Percentiles rank a stretch among this genome's conserved stretches.
phyloP scores from a whole-genome alignment of 495 filamentous ascomycete genomes.

The Pyrenopolyporus hunteri region DNA sequence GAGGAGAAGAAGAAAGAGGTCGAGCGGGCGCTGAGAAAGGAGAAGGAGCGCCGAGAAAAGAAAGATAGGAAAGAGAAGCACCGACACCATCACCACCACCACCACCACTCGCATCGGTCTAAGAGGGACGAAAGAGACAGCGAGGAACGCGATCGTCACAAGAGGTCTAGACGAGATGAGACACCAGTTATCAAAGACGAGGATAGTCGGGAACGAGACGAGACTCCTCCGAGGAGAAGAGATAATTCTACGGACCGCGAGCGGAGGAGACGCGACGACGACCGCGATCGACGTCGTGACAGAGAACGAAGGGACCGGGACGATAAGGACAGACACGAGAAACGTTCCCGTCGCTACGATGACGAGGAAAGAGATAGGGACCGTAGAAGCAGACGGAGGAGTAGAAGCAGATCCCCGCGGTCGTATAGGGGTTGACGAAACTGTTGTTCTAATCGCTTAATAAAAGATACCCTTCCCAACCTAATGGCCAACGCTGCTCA shows the following conservation, averaged over 20 bases:
- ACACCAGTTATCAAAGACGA: slow-evolving; percentile 11
- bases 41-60: slow-evolving; percentile 49
- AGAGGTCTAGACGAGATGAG: slow-evolving; percentile 36
- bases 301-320: slow-evolving; percentile 38
- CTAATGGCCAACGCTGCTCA: slow-evolving; percentile 23
- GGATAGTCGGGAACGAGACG: slow-evolving; percentile 34
- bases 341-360: slow-evolving; percentile 28
- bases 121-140: slow-evolving; percentile 40
- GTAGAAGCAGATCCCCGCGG: slow-evolving; percentile 39
- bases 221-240: slow-evolving; percentile 38
- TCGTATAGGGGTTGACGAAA: slow-evolving; percentile 37
- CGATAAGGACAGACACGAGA: slow-evolving; percentile 36
- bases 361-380: slow-evolving; percentile 36
- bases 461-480: slow-evolving; percentile 27
- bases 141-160: slow-evolving; percentile 34
- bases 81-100: slow-evolving; percentile 59
- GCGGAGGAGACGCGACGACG: slow-evolving; percentile 34
- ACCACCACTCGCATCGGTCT: slow-evolving; percentile 40
- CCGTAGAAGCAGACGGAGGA: slow-evolving; percentile 37
- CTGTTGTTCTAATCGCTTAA: slow-evolving; percentile 32
- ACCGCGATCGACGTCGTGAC: slow-evolving; percentile 36
- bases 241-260: slow-evolving; percentile 42
- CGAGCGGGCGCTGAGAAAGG: slow-evolving; percentile 66
- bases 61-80: slow-evolving; percentile 55
- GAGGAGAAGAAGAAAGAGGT: slow-evolving; percentile 90